Conservation (phyloP, 257 asterid genomes). For the Plectranthus barbatus region DNA sequence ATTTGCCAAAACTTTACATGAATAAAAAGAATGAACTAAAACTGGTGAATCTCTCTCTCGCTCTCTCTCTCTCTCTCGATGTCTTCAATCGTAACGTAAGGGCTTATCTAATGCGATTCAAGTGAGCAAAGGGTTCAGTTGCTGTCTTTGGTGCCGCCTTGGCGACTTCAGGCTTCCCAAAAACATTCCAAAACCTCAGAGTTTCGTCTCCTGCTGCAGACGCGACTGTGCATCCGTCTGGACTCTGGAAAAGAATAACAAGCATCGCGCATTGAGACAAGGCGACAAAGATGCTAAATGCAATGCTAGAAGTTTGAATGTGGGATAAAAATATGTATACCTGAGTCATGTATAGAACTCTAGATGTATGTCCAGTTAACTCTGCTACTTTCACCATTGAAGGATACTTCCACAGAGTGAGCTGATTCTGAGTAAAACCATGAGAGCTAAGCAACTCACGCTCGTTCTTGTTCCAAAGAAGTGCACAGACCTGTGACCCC, state of each 20-base stretch:
- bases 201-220: slow-evolving; percentile 97
- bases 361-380: slow-evolving; percentile 88
- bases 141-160: slow-evolving; percentile 62
- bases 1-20: background rate
- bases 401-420: slow-evolving; percentile 93
- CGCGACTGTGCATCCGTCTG: slow-evolving; percentile 91
- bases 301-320: background rate
- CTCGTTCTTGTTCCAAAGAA: slow-evolving; percentile 87
- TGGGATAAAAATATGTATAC: slow-evolving; percentile 17
- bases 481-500: slow-evolving; percentile 90
- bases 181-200: slow-evolving; percentile 85
- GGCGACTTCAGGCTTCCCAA: slow-evolving; percentile 81
- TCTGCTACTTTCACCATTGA: slow-evolving; percentile 89
- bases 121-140: slow-evolving; percentile 78
- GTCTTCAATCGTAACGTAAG: background rate
- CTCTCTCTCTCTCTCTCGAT: background rate
- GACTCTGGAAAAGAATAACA: slow-evolving; percentile 43
- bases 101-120: slow-evolving; percentile 63
- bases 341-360: slow-evolving; percentile 91
- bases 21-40: background rate
- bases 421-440: slow-evolving; percentile 91
- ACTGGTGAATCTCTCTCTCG: background rate
- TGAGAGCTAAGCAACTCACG: slow-evolving; percentile 86
- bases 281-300: background rate
- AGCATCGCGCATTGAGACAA: background rate